A percentile compares a stretch with the other conserved stretches of the same genome.
Conservation (phyloP, 2,329 filamentous ascomycete species). For the Triangularia verruculosa region DNA sequence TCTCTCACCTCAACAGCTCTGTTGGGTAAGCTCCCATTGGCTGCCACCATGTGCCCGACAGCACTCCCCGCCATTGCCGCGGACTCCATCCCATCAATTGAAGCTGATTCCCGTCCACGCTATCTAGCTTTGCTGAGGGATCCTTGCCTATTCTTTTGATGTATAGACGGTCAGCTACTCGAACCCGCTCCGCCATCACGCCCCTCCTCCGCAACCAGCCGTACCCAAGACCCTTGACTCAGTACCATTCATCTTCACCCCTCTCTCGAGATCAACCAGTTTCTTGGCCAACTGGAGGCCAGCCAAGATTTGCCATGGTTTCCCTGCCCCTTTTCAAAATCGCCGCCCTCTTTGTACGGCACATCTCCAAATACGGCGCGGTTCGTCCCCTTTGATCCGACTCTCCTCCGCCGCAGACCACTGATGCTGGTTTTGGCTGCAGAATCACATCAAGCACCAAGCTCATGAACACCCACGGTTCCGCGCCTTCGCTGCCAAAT, state of each 20-base stretch:
- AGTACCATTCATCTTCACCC: not conserved
- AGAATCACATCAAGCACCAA: slow-evolving; percentile 66
- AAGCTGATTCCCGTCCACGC: not conserved
- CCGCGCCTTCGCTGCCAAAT: slow-evolving; percentile 57
- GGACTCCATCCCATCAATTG: slow-evolving; percentile 7
- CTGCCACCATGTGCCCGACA: not conserved
- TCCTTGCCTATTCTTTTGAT: not conserved
- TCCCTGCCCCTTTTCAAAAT: slow-evolving; percentile 67
- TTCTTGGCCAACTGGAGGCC: not conserved
- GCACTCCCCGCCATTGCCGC: slow-evolving; percentile 18
- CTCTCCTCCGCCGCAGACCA: not conserved
- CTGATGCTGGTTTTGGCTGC: not conserved
- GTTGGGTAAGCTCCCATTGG: slow-evolving; percentile 11
- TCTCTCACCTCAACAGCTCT: slow-evolving; percentile 3
- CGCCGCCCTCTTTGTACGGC: slow-evolving; percentile 60
- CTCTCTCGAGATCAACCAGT: not conserved
- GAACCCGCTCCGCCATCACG: slow-evolving; percentile 1
- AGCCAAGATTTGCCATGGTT: slow-evolving; percentile 48
- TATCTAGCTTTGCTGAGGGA: not conserved
- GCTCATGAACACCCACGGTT: slow-evolving; percentile 63
- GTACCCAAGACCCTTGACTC: not conserved
- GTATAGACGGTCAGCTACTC: not conserved
- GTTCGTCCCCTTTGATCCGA: slow-evolving; percentile 42
- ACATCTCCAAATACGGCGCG: slow-evolving; percentile 67
- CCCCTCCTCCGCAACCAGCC: not conserved